Evolutionary conservation across 208 protist species (phyloP), one percentile per base, ranked within the genome.

Genomic region (Trichomonas tenax): DNA sequence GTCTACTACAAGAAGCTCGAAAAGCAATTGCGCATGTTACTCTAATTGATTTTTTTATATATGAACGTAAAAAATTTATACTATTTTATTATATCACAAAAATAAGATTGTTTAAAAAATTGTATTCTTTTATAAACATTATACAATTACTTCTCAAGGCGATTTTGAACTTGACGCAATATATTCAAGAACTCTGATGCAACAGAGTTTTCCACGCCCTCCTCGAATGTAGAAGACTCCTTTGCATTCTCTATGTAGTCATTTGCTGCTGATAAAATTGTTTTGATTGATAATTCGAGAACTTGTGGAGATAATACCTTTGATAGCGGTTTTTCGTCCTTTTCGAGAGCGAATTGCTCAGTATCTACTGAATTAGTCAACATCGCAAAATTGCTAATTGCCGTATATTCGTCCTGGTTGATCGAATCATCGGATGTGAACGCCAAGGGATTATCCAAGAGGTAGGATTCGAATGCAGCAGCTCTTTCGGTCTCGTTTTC

Each of bases 331-430:
- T 41, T 41, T 41, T 93, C 86, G 6, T 44, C 10, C n/a, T 23
- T 41, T 41, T 34, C 44, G 3, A 93, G 4, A n/a, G 41, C 21
- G 86, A 93, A 93, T 38, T 8, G 86, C 26, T 93, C 86, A 38
- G 86, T 26, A 51, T 93, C 86, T 23, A 93, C 86, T 38, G 86
- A 93, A 44, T 41, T 48, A 51, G 40, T 93, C 14, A 93, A 38
- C 86, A 93, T 93, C 36, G 86, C 86, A 51, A 93, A 93, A 51
- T 93, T 93, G 31, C 86, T 48, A 38, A 93, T 93, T 34, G 86
- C 41, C 9, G 40, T 14, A 41, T 40, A 93, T 51, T 93, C 86
- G 1, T 93, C 86, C 31, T 93, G 86, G 10, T 48, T 93, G n/a
- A 93, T 34, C 21, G 86, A 44, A 34, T 93, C 86, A 48, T 93